Evolutionary conservation across 176 grass and related monocot species (phyloP), one percentile per base, ranked within the genome.

Genomic region (Eleusine coracana): DNA sequence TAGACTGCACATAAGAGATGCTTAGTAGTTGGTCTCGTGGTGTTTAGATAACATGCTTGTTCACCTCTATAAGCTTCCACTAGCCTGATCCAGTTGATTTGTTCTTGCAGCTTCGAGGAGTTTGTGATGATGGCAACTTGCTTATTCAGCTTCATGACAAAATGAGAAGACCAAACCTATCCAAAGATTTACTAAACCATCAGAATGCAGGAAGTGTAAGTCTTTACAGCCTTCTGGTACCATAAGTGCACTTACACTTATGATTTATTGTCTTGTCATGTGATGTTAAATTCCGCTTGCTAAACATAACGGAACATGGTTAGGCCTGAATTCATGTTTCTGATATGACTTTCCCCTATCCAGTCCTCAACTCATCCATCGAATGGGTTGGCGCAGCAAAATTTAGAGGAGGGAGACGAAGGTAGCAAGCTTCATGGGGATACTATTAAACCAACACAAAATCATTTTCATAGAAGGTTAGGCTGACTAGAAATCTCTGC

Each of bases 401-500:
- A 39, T n/a, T 10, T 29, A n/a, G 63, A 80, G 9, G 63, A 80
- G 9, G 20, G 34, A 38, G 63, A 15, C 28, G 74, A 66, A 66
- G 41, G 34, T 23, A 66, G 75, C 17, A 64, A 66, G 40, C 54
- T 39, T 55, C 68, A 29, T 28, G 20, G n/a, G 0, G 41, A 62
- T 63, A 44, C 23, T 63, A 52, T 49, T 62, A 80, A 85, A 34
- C 4, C 40, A 0, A 56, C 5, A n/a, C 63, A 62, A 10, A 84
- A 75, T 3, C 82, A 85, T 81, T 89, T 85, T 16, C 82, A 76
- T 44, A 85, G 82, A 76, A 85, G 87, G 87, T 85, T 85, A 85
- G 8, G 31, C 15, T 66, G 40, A 51, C 50, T 51, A 84, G 37
- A 66, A 86, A 34, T 69, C 39, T 1, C 2, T 28, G 21, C 1